phyloP scores from a whole-genome alignment of 768 basidiomycete species.

The Strobilomyces confusus region DNA sequence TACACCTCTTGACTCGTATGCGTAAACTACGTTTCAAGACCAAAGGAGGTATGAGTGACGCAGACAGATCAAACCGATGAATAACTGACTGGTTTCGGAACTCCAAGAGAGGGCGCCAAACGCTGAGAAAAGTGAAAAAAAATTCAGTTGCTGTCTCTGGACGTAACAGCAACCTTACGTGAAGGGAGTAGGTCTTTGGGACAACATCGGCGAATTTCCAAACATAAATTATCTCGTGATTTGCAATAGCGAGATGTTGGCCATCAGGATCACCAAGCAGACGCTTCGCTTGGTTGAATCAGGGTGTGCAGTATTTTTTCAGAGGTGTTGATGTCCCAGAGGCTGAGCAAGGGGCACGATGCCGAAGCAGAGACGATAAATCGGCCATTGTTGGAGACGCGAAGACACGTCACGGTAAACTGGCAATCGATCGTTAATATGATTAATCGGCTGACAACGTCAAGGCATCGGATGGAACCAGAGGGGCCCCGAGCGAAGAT shows the following conservation, averaged over 20 bases:
- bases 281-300: neutral
- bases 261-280: slow-evolving; percentile 2
- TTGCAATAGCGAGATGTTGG: neutral
- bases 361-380: slow-evolving; percentile 7
- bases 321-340: neutral
- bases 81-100: neutral
- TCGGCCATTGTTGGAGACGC: neutral
- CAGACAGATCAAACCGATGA: neutral
- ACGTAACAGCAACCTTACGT: neutral
- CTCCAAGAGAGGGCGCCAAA: neutral
- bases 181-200: neutral
- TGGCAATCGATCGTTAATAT: neutral
- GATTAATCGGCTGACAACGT: neutral
- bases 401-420: slow-evolving; percentile 1
- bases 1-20: too few relatives aligned
- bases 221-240: neutral
- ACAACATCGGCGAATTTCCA: neutral
- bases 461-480: slow-evolving; percentile 6
- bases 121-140: neutral
- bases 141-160: neutral
- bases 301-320: neutral
- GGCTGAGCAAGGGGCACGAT: neutral
- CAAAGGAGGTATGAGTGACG: neutral
- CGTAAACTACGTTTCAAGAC: neutral
- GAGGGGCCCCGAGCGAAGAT: slow-evolving; percentile 7